A percentile compares a stretch with the other conserved stretches of the same genome.
Conservation (phyloP, 2,329 filamentous ascomycete species). For the Stachybotrys chartarum region DNA sequence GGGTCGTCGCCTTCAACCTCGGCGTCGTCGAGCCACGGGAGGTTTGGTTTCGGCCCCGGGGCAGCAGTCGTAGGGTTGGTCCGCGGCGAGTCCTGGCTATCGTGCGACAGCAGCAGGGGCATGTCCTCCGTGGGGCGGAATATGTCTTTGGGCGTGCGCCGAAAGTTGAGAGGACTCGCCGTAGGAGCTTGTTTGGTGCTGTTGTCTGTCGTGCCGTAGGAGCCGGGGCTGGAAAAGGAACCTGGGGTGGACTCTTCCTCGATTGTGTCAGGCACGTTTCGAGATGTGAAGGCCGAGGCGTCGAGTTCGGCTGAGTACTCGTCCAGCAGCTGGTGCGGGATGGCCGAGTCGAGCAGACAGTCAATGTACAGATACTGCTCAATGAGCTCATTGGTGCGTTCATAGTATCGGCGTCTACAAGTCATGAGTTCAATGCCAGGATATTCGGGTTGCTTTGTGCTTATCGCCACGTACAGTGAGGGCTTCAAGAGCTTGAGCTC, state of each 20-base stretch:
- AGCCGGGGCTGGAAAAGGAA: slow-evolving; percentile 13
- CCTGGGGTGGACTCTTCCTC: slow-evolving; percentile 52
- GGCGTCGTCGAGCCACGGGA: slow-evolving; percentile 67
- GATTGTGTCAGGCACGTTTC: slow-evolving; percentile 67
- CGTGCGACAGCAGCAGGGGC: slow-evolving; percentile 48
- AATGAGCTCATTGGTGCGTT: slow-evolving; percentile 80
- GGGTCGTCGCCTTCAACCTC: slow-evolving; percentile 63
- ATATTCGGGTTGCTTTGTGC: background rate
- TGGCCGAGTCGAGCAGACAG: slow-evolving; percentile 77
- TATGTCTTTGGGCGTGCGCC: slow-evolving; percentile 74
- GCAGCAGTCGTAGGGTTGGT: slow-evolving; percentile 18
- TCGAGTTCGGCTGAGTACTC: slow-evolving; percentile 67
- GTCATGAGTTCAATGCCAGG: background rate
- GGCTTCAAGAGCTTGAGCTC: slow-evolving; percentile 66
- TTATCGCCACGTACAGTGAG: slow-evolving; percentile 45
- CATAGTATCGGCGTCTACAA: slow-evolving; percentile 70
- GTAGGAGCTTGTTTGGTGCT: slow-evolving; percentile 48
- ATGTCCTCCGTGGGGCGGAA: slow-evolving; percentile 69
- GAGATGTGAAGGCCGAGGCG: slow-evolving; percentile 42
- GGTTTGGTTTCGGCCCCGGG: slow-evolving; percentile 41
- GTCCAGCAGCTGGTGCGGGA: slow-evolving; percentile 87
- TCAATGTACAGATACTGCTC: slow-evolving; percentile 94
- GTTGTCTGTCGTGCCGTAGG: slow-evolving; percentile 23
- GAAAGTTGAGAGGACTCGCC: background rate
- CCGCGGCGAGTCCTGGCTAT: slow-evolving; percentile 35